Evolutionary conservation across 2,329 filamentous ascomycete genomes (phyloP).

Genomic region (Talaromyces verruculosus): DNA sequence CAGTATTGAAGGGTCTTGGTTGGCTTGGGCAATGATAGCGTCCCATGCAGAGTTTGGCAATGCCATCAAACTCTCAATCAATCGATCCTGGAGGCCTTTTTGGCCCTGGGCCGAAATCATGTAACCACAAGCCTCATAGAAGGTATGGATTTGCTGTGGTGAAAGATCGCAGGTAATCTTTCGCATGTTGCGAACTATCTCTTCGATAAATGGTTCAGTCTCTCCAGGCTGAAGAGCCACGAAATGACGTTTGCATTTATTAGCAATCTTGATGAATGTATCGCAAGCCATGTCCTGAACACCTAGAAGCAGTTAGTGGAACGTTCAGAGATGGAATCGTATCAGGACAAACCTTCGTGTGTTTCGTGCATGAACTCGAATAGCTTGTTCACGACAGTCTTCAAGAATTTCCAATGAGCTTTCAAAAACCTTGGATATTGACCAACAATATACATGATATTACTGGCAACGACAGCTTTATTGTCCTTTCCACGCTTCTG

Average conservation of each 20-base stretch:
- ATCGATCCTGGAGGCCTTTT: constrained; percentile 85
- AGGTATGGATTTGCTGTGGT: constrained; percentile 96
- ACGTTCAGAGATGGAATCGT: neutral
- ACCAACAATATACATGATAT: constrained; percentile 99
- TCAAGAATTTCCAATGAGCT: constrained; percentile 99
- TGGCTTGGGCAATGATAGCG: constrained; percentile 85
- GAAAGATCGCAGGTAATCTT: constrained; percentile 95
- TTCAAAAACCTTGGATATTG: constrained; percentile 98
- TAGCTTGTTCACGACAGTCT: constrained; percentile 98
- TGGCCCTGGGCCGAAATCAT: constrained; percentile 99
- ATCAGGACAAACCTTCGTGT: constrained; percentile 70
- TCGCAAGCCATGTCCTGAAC: constrained; percentile 99
- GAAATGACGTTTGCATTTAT: constrained; percentile 96
- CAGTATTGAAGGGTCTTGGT: constrained; percentile 77
- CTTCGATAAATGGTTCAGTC: constrained; percentile 94
- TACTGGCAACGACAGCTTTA: constrained; percentile 97
- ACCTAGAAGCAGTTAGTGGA: constrained; percentile 51
- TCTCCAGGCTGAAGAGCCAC: constrained; percentile 94
- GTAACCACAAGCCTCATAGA: constrained; percentile 97
- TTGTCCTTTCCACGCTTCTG: constrained; percentile 99
- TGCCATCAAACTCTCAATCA: constrained; percentile 89
- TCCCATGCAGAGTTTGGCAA: constrained; percentile 95
- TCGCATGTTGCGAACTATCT: constrained; percentile 92
- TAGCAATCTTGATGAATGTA: constrained; percentile 99
- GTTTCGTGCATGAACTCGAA: constrained; percentile 99